Evolutionary conservation across 345 rosid genomes (phyloP).

Genomic region (rapeseed (Brassica napus)): DNA sequence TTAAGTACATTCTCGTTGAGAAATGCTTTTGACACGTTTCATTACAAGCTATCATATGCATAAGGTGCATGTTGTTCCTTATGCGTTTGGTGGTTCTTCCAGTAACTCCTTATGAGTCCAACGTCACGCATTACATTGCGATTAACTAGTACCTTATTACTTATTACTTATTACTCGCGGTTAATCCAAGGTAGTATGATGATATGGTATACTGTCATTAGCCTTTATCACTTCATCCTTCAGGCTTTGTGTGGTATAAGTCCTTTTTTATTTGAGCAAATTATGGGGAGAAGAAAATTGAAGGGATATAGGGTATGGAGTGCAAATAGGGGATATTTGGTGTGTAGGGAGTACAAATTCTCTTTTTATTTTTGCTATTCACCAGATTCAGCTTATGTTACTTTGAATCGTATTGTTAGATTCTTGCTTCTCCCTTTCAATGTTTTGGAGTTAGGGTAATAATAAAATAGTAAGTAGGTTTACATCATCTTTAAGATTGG

Average conservation of each 20-base stretch:
- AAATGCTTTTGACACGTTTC: background rate
- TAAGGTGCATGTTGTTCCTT: background rate
- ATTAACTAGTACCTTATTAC: background rate
- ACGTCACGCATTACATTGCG: background rate
- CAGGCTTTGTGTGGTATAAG: background rate
- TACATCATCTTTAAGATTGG: background rate
- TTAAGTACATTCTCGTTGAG: background rate
- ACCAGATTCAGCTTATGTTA: conserved; percentile 5
- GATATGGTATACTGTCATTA: conserved; percentile 51
- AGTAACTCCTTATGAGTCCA: background rate
- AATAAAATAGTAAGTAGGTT: conserved; percentile 15
- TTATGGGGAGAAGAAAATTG: too few species aligned
- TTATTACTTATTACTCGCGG: background rate
- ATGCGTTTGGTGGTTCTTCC: background rate
- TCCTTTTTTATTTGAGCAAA: background rate
- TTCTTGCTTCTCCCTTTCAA: background rate
- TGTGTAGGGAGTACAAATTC: too few species aligned
- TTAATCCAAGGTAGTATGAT: conserved; percentile 48
- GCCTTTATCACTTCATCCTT: background rate
- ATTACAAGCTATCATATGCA: background rate
- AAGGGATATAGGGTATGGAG: too few species aligned
- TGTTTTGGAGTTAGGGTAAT: conserved; percentile 2
- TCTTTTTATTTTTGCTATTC: background rate
- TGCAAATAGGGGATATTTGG: too few species aligned
- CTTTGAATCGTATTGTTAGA: background rate